Evolutionary conservation across 2,329 filamentous ascomycete species (phyloP).

Genomic region (Phaeophleospora eucalypticola): DNA sequence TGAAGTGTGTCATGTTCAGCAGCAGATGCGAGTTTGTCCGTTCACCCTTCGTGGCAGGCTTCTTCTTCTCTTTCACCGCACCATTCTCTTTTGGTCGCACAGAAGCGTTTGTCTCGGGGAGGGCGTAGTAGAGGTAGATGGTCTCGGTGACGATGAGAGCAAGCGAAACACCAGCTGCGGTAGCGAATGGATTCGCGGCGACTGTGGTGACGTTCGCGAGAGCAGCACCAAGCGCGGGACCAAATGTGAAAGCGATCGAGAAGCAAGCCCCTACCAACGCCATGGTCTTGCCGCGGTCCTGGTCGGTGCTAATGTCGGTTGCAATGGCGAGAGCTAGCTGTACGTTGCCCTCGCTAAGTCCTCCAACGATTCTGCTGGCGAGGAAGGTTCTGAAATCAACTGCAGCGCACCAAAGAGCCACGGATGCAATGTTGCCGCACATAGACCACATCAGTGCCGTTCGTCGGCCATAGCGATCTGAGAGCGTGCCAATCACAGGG

Average conservation of each 20-base stretch:
- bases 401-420: slow-evolving; percentile 89
- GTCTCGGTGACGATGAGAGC: slow-evolving; percentile 83
- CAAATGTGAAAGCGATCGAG: slow-evolving; percentile 94
- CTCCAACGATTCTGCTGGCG: slow-evolving; percentile 86
- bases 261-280: slow-evolving; percentile 95
- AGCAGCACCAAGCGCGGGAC: slow-evolving; percentile 84
- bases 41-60: slow-evolving; percentile 30
- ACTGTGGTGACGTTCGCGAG: slow-evolving; percentile 74
- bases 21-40: slow-evolving; percentile 79
- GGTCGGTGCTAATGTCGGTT: slow-evolving; percentile 87
- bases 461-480: slow-evolving; percentile 81
- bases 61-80: slow-evolving; percentile 25
- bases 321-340: slow-evolving; percentile 95
- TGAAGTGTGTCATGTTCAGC: slow-evolving; percentile 80
- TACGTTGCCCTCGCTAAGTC: slow-evolving; percentile 92
- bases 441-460: slow-evolving; percentile 87
- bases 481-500: slow-evolving; percentile 82
- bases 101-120: slow-evolving; percentile 73
- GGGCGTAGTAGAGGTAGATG: slow-evolving; percentile 72
- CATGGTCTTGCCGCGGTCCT: slow-evolving; percentile 84
- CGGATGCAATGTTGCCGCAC: slow-evolving; percentile 86
- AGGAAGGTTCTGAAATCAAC: slow-evolving; percentile 95
- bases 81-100: slow-evolving; percentile 15
- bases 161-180: slow-evolving; percentile 83
- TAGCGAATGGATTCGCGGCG: slow-evolving; percentile 86